A percentile compares a stretch with the other conserved stretches of the same genome.
phyloP scores from a whole-genome alignment of 345 rosid genomes.

The Melaleuca quinquenervia region DNA sequence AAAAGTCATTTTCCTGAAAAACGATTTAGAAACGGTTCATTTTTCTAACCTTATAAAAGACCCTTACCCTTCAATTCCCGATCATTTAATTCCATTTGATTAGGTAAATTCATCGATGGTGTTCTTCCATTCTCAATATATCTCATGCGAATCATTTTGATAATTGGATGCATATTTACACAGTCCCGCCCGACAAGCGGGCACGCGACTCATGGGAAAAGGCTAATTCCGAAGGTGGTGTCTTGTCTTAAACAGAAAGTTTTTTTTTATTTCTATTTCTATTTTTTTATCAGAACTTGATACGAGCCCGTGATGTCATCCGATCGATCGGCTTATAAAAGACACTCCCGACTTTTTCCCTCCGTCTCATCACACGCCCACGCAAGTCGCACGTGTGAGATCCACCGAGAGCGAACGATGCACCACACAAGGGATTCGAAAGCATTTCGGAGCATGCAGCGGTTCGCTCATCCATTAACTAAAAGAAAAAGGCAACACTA shows the following conservation, averaged over 20 bases:
- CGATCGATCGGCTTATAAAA: background rate
- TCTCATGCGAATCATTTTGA: background rate
- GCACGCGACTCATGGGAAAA: background rate
- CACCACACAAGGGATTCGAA: too few species aligned
- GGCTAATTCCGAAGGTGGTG: background rate
- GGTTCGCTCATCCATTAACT: too few species aligned
- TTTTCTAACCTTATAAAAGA: too few species aligned
- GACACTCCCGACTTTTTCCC: background rate
- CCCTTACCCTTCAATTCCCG: too few species aligned
- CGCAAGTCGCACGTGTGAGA: background rate
- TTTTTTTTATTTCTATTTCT: too few species aligned
- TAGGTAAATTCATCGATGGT: background rate
- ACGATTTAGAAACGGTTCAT: too few species aligned
- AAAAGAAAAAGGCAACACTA: too few species aligned
- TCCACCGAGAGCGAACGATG: background rate
- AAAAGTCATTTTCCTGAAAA: too few species aligned
- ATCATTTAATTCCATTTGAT: too few species aligned
- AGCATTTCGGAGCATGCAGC: too few species aligned
- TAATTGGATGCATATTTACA: background rate
- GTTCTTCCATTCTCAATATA: background rate
- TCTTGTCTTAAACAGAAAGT: background rate
- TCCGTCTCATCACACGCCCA: background rate
- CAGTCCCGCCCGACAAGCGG: background rate
- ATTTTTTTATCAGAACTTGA: background rate
- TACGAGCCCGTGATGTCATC: background rate